A percentile compares a stretch with the other conserved stretches of the same genome.
Evolutionary conservation across 805 yeast genomes (phyloP).

Genomic region (Cyberlindnera nakhonratchasimensis): DNA sequence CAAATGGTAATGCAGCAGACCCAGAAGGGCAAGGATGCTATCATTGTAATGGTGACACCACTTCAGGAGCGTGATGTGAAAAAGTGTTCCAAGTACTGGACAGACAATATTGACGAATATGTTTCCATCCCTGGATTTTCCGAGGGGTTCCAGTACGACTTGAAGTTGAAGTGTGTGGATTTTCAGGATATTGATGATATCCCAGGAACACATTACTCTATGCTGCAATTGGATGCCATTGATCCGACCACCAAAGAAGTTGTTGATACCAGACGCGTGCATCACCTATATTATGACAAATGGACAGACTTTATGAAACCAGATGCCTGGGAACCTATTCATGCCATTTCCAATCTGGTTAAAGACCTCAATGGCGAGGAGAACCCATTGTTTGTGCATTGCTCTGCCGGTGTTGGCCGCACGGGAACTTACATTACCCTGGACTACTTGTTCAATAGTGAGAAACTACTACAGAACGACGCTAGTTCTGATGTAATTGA

Average conservation of each 20-base stretch:
- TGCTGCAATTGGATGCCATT: conserved; percentile 23
- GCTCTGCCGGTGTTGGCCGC: conserved; percentile 97
- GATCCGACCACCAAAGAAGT: conserved; percentile 32
- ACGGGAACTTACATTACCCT: conserved; percentile 83
- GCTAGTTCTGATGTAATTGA: conserved; percentile 35
- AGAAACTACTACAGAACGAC: not conserved
- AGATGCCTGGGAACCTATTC: conserved; percentile 33
- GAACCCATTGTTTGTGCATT: conserved; percentile 68
- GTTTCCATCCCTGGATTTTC: conserved; percentile 8
- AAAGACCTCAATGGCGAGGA: conserved; percentile 25
- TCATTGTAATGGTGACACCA: conserved; percentile 74
- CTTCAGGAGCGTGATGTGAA: conserved; percentile 62
- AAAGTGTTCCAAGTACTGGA: conserved; percentile 86
- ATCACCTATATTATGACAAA: conserved; percentile 68
- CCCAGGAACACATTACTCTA: conserved; percentile 19
- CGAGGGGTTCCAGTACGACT: conserved; percentile 13
- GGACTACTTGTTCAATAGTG: conserved; percentile 42
- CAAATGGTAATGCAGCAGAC: conserved; percentile 68
- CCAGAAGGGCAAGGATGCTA: conserved; percentile 53
- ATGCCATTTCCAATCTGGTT: conserved; percentile 30
- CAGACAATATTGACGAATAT: conserved; percentile 31
- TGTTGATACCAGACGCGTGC: conserved; percentile 37
- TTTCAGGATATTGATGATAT: conserved; percentile 1
- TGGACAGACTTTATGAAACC: conserved; percentile 87
- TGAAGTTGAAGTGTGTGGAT: conserved; percentile 23